Percentiles rank a stretch among this genome's conserved stretches.
Evolutionary conservation across 106 monocot genomes (phyloP).

Genomic region (Alisma plantagoaquatica): DNA sequence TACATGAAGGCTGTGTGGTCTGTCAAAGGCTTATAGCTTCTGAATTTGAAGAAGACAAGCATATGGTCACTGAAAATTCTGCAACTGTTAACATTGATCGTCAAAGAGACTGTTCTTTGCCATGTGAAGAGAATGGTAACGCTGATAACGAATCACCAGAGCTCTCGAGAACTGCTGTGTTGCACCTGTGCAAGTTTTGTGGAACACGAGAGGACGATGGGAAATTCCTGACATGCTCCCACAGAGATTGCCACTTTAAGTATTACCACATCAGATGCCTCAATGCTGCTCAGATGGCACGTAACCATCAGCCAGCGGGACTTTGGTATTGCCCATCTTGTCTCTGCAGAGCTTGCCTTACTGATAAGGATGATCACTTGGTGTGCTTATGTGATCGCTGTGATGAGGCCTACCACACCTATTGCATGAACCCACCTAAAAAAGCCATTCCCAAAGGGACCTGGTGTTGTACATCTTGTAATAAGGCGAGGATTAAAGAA

Average conservation of each 20-base stretch:
- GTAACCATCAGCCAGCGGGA: conserved; percentile 2
- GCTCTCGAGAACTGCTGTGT: conserved; percentile 6
- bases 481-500: conserved; percentile 9
- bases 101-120: conserved; percentile 23
- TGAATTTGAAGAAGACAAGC: conserved; percentile 12
- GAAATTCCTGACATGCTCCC: conserved; percentile 15
- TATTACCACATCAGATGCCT: conserved; percentile 20
- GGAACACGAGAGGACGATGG: conserved; percentile 14
- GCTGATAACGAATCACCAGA: conserved; percentile 4
- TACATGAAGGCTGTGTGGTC: conserved; percentile 50
- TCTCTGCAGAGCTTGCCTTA: conserved; percentile 17
- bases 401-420: conserved; percentile 20
- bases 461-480: conserved; percentile 22
- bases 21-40: conserved; percentile 57
- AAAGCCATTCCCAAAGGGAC: conserved; percentile 11
- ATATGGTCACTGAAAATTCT: conserved; percentile 8
- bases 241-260: conserved; percentile 14
- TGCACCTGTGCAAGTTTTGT: conserved; percentile 13
- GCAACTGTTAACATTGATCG: conserved; percentile 6
- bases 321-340: conserved; percentile 30
- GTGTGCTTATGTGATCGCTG: conserved; percentile 22
- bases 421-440: conserved; percentile 23
- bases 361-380: conserved; percentile 17
- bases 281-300: conserved; percentile 11
- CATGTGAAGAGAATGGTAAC: conserved; percentile 2